These are phyloP conservation scores for Erythrophleum fordii DNA, from an alignment of 306 rosid species.

Conservation along the genomic window DNA sequence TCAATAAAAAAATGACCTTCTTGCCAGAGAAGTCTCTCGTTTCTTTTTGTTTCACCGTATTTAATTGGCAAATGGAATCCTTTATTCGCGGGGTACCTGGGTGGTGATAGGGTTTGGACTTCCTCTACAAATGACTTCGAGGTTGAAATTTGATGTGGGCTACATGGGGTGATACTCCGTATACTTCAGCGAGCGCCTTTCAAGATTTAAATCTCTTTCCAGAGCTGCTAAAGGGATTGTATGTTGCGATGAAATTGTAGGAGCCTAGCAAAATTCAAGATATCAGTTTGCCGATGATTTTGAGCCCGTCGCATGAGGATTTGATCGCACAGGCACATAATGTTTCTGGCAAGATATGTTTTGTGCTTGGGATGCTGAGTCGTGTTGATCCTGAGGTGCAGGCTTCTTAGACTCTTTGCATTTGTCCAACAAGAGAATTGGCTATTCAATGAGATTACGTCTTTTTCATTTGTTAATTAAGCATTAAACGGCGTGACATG, in stretches of 20 bases:
- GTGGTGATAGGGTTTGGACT: background rate
- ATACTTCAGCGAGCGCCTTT: conserved; percentile 71
- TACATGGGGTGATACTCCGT: conserved; percentile 69
- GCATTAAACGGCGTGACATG: background rate
- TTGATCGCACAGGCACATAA: conserved; percentile 94
- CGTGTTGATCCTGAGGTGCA: conserved; percentile 73
- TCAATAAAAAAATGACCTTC: background rate
- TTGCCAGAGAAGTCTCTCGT: background rate
- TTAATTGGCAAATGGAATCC: background rate
- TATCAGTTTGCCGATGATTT: conserved; percentile 83
- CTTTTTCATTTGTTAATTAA: background rate
- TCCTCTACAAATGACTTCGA: background rate
- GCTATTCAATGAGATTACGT: conserved; percentile 65
- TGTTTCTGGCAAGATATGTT: conserved; percentile 93
- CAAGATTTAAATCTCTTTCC: conserved; percentile 71
- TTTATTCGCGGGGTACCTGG: background rate
- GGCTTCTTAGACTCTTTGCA: conserved; percentile 85
- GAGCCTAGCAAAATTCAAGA: conserved; percentile 91
- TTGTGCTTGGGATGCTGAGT: conserved; percentile 89
- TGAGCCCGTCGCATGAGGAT: conserved; percentile 71
- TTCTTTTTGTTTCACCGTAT: background rate
- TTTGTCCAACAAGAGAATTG: conserved; percentile 89
- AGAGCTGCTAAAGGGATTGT: conserved; percentile 80
- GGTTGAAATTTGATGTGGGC: conserved; percentile 50
- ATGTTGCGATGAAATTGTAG: conserved; percentile 80